A percentile compares a stretch with the other conserved stretches of the same genome.
phyloP scores from a whole-genome alignment of 2,329 filamentous ascomycete species.

The Nemania sp. region DNA sequence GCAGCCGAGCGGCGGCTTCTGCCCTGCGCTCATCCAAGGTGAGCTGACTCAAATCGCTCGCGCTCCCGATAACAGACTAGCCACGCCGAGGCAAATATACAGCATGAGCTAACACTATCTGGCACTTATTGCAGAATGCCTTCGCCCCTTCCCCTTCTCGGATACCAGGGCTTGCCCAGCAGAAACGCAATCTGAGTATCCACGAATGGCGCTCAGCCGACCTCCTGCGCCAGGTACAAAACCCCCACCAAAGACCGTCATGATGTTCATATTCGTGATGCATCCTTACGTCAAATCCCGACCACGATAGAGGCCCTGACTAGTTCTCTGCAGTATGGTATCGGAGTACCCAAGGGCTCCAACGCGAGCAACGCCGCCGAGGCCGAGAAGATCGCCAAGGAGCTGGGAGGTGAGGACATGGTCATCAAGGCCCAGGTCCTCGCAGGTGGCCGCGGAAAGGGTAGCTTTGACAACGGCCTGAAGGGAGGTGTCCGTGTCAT shows the following conservation, averaged over 20 bases:
- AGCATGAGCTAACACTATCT: constrained; percentile 8
- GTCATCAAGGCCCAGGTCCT: constrained; percentile 99
- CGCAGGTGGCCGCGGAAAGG: constrained; percentile 96
- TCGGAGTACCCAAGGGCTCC: constrained; percentile 87
- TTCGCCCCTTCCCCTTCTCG: constrained; percentile 54
- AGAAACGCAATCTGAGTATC: constrained; percentile 88
- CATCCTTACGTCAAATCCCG: too few species aligned
- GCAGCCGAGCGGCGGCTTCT: constrained; percentile 78
- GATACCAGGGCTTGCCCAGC: constrained; percentile 70
- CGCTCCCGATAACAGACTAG: neutral
- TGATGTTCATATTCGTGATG: too few species aligned
- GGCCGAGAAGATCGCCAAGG: constrained; percentile 88
- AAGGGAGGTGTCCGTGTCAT: constrained; percentile 99
- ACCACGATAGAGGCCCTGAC: constrained; percentile 31
- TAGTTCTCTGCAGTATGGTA: constrained; percentile 71
- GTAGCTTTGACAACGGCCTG: constrained; percentile 95
- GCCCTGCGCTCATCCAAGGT: constrained; percentile 79
- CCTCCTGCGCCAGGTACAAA: constrained; percentile 72
- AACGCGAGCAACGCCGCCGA: constrained; percentile 83
- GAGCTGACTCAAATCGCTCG: constrained; percentile 37
- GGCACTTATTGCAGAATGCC: constrained; percentile 37
- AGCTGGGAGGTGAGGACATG: constrained; percentile 92
- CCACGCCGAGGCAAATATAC: neutral
- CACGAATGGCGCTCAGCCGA: constrained; percentile 98
- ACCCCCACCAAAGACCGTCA: constrained; percentile 27